Conservation (phyloP, 2,329 filamentous ascomycete genomes). For the Fusarium albidum region DNA sequence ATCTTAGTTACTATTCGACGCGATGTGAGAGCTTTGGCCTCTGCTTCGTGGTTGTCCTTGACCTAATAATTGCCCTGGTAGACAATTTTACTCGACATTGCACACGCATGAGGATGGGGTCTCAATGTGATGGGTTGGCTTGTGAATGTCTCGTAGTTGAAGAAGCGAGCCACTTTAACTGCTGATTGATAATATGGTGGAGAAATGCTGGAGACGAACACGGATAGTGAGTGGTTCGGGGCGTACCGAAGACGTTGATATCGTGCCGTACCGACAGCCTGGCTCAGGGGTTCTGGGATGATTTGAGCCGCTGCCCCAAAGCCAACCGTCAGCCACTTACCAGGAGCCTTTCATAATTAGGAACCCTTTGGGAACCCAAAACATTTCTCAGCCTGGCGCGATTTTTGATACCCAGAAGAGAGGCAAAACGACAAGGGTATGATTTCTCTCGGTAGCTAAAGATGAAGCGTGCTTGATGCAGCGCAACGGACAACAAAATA, state of each 20-base stretch:
- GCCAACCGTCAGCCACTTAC: not conserved
- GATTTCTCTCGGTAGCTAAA: constrained; percentile 27
- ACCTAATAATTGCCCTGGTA: constrained; percentile 45
- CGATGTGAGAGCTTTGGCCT: constrained; percentile 32
- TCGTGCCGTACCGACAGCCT: not conserved
- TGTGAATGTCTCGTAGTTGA: not conserved
- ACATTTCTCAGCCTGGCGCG: not conserved
- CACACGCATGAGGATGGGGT: constrained; percentile 20
- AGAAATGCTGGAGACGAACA: not conserved
- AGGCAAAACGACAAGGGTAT: constrained; percentile 31
- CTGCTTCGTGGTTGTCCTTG: constrained; percentile 31
- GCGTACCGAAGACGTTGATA: not conserved
- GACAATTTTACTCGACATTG: constrained; percentile 46
- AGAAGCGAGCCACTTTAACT: not conserved
- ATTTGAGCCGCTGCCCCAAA: not conserved
- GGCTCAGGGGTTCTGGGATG: constrained; percentile 11
- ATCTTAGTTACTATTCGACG: constrained; percentile 41
- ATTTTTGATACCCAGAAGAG: not conserved
- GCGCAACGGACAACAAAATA: constrained; percentile 12
- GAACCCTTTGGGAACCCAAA: no score
- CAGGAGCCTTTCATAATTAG: no score
- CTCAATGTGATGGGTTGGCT: no score
- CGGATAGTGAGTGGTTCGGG: not conserved
- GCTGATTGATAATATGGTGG: not conserved
- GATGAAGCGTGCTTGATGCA: constrained; percentile 15